Conservation (phyloP, 2,329 filamentous ascomycete species). For the Monilinia fructicola region DNA sequence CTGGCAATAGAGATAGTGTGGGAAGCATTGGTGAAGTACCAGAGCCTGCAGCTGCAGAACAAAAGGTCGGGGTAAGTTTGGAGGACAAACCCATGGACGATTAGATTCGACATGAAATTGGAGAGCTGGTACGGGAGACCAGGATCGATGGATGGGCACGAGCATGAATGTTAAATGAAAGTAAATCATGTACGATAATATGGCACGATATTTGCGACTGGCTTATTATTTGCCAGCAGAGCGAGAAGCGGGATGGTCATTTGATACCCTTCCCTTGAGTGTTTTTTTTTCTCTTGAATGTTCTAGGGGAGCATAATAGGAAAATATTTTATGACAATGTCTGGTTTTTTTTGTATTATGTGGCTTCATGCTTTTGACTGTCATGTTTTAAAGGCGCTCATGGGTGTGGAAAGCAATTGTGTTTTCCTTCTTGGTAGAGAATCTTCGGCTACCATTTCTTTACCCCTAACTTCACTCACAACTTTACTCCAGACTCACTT, state of each 20-base stretch:
- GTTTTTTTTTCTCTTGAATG: not conserved
- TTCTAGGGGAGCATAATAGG: not conserved
- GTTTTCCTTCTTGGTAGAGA: too few species aligned
- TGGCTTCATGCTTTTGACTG: not conserved
- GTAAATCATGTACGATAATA: constrained; percentile 19
- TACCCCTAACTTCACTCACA: too few species aligned
- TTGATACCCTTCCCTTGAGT: constrained; percentile 20
- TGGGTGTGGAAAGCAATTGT: too few species aligned
- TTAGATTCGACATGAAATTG: not conserved
- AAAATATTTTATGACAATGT: not conserved
- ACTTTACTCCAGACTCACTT: too few species aligned
- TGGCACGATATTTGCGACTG: constrained; percentile 16
- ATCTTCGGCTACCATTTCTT: too few species aligned
- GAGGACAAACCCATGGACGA: constrained; percentile 19
- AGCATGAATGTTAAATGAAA: constrained; percentile 18
- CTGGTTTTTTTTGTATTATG: not conserved
- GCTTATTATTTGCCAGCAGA: constrained; percentile 10
- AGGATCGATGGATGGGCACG: constrained; percentile 5
- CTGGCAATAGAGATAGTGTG: constrained; percentile 14
- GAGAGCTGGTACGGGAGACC: not conserved
- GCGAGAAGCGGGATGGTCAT: constrained; percentile 14
- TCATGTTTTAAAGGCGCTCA: not conserved
- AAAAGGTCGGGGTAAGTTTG: constrained; percentile 14
- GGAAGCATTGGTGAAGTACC: constrained; percentile 13
- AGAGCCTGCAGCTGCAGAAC: constrained; percentile 9